A percentile compares a stretch with the other conserved stretches of the same genome.
Conservation (phyloP, 257 asterid genomes). For the Gynochthodes officinalis region DNA sequence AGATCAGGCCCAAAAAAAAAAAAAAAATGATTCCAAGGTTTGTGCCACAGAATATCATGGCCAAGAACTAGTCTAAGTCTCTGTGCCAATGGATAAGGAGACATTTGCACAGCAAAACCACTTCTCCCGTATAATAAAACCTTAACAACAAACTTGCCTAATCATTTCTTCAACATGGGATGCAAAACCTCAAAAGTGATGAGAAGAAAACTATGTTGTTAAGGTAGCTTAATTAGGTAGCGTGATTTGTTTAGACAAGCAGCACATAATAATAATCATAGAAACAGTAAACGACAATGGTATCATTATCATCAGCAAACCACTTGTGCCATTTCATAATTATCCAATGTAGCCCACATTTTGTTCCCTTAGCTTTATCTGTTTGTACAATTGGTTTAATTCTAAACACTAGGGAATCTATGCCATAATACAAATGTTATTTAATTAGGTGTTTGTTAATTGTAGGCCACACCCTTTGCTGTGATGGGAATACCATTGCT, state of each 20-base stretch:
- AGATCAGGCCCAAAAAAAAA: too few relatives aligned
- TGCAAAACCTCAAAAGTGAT: neutral
- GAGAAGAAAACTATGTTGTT: slow-evolving; percentile 1
- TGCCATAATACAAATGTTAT: neutral
- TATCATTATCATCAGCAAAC: slow-evolving; percentile 6
- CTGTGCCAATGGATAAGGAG: neutral
- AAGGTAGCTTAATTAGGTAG: neutral
- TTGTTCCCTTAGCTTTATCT: slow-evolving; percentile 5
- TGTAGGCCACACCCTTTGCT: slow-evolving; percentile 5
- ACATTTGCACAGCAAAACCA: neutral
- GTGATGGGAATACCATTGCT: neutral
- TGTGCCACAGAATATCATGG: too few relatives aligned
- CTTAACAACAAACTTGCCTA: neutral
- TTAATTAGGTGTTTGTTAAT: neutral
- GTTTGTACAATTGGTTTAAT: neutral
- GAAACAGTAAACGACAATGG: neutral
- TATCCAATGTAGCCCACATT: slow-evolving; percentile 8
- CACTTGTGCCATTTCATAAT: slow-evolving; percentile 9
- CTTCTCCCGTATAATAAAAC: neutral
- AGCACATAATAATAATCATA: neutral
- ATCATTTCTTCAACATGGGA: neutral
- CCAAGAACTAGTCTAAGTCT: too few relatives aligned
- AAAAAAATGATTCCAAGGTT: too few relatives aligned
- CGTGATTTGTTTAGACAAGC: neutral
- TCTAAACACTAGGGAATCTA: slow-evolving; percentile 4